These are phyloP conservation scores for Wickerhamiella nectarea DNA, from an alignment of 805 yeast genomes.

Conservation along the genomic window DNA sequence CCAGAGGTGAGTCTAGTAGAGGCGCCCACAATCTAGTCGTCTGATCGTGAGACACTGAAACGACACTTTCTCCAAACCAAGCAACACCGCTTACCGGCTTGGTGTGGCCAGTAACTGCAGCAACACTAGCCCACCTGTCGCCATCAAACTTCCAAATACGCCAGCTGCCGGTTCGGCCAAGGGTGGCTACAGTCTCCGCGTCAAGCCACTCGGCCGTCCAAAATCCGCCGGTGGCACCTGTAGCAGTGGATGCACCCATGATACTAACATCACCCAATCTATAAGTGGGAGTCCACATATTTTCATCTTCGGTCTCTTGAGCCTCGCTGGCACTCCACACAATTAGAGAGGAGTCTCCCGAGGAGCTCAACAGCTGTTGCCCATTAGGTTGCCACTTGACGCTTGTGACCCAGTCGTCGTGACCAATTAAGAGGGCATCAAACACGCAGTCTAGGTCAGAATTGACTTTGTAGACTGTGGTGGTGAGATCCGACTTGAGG, in stretches of 20 bases:
- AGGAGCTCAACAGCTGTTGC: slow-evolving; percentile 56
- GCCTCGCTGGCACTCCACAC: slow-evolving; percentile 80
- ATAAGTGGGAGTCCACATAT: slow-evolving; percentile 66
- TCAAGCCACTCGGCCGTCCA: slow-evolving; percentile 61
- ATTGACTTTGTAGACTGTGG: slow-evolving; percentile 54
- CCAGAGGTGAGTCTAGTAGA: slow-evolving; percentile 5
- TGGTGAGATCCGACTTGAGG: slow-evolving; percentile 34
- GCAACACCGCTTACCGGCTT: slow-evolving; percentile 61
- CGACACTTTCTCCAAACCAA: slow-evolving; percentile 49
- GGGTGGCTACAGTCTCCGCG: slow-evolving; percentile 42
- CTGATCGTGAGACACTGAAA: slow-evolving; percentile 80
- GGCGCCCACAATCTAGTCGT: slow-evolving; percentile 71
- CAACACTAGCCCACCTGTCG: slow-evolving; percentile 24
- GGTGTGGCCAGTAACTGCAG: slow-evolving; percentile 63
- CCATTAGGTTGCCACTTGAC: slow-evolving; percentile 67
- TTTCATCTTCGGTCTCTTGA: slow-evolving; percentile 39
- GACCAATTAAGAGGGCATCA: slow-evolving; percentile 93
- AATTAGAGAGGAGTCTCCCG: slow-evolving; percentile 89
- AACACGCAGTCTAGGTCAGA: slow-evolving; percentile 38
- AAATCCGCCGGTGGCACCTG: slow-evolving; percentile 79
- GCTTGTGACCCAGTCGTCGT: slow-evolving; percentile 93
- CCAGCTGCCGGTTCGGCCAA: slow-evolving; percentile 89
- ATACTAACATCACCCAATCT: slow-evolving; percentile 85
- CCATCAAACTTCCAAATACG: slow-evolving; percentile 47
- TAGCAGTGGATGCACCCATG: slow-evolving; percentile 96